Conservation (phyloP, 768 basidiomycete genomes). For the Fomitopsis pulvina region DNA sequence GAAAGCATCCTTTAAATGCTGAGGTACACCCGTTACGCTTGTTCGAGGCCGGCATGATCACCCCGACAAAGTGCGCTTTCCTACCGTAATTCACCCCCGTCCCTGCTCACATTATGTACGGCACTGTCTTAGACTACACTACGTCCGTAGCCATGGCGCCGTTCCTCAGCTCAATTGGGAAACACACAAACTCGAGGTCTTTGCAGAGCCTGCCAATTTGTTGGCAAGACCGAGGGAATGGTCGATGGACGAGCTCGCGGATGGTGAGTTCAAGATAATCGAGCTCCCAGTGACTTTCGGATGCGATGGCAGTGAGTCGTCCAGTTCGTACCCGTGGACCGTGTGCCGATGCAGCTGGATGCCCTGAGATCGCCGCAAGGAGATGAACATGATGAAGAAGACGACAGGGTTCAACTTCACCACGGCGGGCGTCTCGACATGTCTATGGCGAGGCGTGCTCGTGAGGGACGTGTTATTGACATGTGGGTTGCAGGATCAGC, state of each 20-base stretch:
- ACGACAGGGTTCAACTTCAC: constrained; percentile 7
- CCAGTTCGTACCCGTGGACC: background rate
- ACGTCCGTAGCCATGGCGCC: constrained; percentile 15
- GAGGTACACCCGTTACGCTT: constrained; percentile 9
- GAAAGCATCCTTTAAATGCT: constrained; percentile 17
- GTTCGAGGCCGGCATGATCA: constrained; percentile 15
- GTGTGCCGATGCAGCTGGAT: no score
- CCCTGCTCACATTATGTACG: background rate
- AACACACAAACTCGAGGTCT: constrained; percentile 12
- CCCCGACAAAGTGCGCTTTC: constrained; percentile 14
- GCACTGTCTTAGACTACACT: constrained; percentile 12
- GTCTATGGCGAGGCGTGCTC: constrained; percentile 13
- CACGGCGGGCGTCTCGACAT: constrained; percentile 11
- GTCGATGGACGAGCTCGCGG: constrained; percentile 15
- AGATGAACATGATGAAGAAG: constrained; percentile 18
- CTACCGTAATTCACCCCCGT: background rate
- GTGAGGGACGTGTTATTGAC: constrained; percentile 15
- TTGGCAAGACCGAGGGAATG: constrained; percentile 10
- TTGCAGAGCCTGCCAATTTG: constrained; percentile 6
- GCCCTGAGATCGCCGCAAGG: constrained; percentile 11
- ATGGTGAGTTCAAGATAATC: constrained; percentile 5
- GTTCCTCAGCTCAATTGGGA: constrained; percentile 16
- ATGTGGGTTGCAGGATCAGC: constrained; percentile 11
- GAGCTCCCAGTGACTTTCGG: constrained; percentile 14
- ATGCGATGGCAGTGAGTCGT: constrained; percentile 16